Conservation (phyloP, 805 yeast genomes). For the Kodamaea laetipori region DNA sequence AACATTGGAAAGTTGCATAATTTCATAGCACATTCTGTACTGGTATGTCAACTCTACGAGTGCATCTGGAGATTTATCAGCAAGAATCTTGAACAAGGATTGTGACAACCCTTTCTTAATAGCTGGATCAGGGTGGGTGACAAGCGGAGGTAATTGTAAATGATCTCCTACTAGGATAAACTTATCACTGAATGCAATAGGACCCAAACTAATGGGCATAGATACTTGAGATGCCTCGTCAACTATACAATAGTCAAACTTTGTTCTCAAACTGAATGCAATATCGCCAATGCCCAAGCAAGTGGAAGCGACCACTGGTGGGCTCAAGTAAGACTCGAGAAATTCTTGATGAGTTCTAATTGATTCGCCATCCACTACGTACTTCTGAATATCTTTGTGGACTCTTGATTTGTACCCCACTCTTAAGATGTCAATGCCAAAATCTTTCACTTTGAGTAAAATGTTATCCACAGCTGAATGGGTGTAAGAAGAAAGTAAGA, state of each 20-base stretch:
- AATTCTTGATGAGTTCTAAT: constrained; percentile 49
- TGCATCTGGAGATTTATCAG: constrained; percentile 70
- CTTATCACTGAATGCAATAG: constrained; percentile 71
- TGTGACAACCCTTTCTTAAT: constrained; percentile 70
- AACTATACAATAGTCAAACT: constrained; percentile 88
- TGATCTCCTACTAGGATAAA: constrained; percentile 97
- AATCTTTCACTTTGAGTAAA: constrained; percentile 60
- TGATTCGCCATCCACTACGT: constrained; percentile 43
- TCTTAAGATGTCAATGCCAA: constrained; percentile 53
- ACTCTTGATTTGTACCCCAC: constrained; percentile 63
- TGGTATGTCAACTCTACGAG: constrained; percentile 80
- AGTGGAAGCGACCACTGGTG: constrained; percentile 85
- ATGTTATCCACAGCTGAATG: constrained; percentile 97
- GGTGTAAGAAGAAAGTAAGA: constrained; percentile 83
- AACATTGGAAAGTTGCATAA: constrained; percentile 79
- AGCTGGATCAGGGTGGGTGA: constrained; percentile 55
- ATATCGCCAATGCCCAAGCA: constrained; percentile 75
- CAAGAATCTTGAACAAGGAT: constrained; percentile 74
- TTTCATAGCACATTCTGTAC: constrained; percentile 90
- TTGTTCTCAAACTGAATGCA: constrained; percentile 51
- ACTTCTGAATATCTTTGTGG: constrained; percentile 61
- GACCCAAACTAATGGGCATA: constrained; percentile 88
- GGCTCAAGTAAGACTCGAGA: constrained; percentile 47
- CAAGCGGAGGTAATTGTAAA: constrained; percentile 87
- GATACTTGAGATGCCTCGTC: constrained; percentile 98